Evolutionary conservation across 345 rosid species (phyloP).

Genomic region (Erucastrum elatum): DNA sequence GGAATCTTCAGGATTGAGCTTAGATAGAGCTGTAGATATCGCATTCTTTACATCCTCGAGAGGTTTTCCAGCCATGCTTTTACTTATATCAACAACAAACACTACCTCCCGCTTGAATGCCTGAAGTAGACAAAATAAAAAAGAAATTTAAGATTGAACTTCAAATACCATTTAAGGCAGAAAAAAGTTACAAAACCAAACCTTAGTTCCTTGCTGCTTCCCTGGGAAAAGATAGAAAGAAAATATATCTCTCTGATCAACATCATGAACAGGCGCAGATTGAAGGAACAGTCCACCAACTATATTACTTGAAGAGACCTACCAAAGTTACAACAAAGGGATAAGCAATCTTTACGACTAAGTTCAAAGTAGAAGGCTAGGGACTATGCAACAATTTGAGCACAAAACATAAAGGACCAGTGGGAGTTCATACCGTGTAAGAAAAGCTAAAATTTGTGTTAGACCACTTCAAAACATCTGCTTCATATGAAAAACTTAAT

Average conservation of each 20-base stretch:
- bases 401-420: not conserved
- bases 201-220: constrained; percentile 57
- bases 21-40: constrained; percentile 52
- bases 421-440: constrained; percentile 57
- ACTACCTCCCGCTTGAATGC: constrained; percentile 71
- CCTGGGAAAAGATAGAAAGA: constrained; percentile 75
- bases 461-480: constrained; percentile 88
- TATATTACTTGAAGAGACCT: constrained; percentile 63
- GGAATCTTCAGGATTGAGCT: constrained; percentile 69
- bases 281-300: constrained; percentile 78
- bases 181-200: constrained; percentile 27
- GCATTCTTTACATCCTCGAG: constrained; percentile 72
- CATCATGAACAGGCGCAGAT: constrained; percentile 64
- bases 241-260: constrained; percentile 85
- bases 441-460: constrained; percentile 65
- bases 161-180: not conserved
- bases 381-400: constrained; percentile 2
- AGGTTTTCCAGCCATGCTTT: constrained; percentile 79
- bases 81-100: constrained; percentile 86
- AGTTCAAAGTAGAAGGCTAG: constrained; percentile 11
- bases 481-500: constrained; percentile 65
- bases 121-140: constrained; percentile 38
- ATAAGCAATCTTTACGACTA: not conserved
- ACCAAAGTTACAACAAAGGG: not conserved
- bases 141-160: constrained; percentile 12